These are phyloP conservation scores for Penicillium argentinense DNA, from an alignment of 495 filamentous ascomycete species.

Conservation along the genomic window DNA sequence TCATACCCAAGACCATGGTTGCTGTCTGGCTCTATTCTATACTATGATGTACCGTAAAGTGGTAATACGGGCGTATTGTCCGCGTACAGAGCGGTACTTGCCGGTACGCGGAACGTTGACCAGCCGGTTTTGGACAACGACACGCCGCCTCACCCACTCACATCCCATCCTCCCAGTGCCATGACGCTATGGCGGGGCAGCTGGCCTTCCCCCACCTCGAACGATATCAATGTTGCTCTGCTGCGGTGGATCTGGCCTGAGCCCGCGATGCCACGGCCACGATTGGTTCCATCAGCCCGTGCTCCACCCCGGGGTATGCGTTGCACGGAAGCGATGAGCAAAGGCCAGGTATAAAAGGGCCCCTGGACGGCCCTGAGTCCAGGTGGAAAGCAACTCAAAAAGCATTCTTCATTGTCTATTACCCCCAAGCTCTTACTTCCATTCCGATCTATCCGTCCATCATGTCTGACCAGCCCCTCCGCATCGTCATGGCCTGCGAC, in stretches of 20 bases:
- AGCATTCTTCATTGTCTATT: no score
- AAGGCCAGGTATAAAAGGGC: conserved; percentile 22
- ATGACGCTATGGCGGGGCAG: conserved; percentile 25
- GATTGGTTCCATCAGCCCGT: conserved; percentile 19
- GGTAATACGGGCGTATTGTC: conserved; percentile 1
- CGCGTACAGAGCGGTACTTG: no score
- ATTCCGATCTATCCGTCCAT: conserved; percentile 5
- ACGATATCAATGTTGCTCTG: conserved; percentile 9
- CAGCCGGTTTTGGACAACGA: conserved; percentile 2
- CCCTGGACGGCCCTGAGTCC: neutral
- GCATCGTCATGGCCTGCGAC: conserved; percentile 64
- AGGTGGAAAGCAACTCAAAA: neutral
- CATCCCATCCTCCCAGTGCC: neutral
- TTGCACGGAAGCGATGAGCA: conserved; percentile 7
- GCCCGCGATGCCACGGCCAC: no score
- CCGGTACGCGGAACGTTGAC: neutral
- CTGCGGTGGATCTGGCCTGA: no score
- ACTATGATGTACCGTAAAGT: neutral
- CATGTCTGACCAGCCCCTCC: conserved; percentile 49
- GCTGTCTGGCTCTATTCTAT: no score
- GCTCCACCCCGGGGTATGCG: conserved; percentile 19
- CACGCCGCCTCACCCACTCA: conserved; percentile 11
- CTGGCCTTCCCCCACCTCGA: conserved; percentile 4
- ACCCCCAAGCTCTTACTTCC: no score
- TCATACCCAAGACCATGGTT: no score